Base-by-base conservation (phyloP, 2,329 filamentous ascomycete species). In the Chaetoscypha palmicola region DNA sequence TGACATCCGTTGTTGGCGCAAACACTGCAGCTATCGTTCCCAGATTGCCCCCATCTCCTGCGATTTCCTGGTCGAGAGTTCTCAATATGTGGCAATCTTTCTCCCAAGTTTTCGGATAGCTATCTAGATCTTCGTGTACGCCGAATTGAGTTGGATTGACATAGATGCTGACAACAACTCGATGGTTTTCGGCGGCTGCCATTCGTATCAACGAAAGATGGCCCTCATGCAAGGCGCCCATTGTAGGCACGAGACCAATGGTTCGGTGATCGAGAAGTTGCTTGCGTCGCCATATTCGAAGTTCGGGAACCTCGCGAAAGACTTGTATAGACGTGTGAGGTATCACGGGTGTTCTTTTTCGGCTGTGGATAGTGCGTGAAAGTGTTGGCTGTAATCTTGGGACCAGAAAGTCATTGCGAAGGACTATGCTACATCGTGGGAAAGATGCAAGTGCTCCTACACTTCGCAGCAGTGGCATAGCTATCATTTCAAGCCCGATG, bases 111-210 rank as follows among this genome's bases (percentile, higher is more conserved):
- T 86, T 81, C 0, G 92, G 92, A 63, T 98, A 98, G 51, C 81
- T 88, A 33, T 77, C 77, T 16, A 98, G 72, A 62, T 98, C 92
- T 65, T 98, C 92, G 45, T 81, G 77, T 17, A 87, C 70, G 23
- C 91, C 91, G 62, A 98, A 98, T 66, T 98, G 92, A 1, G 92
- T 92, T 3, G 92, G 92, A 65, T 98, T 98, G 59, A 98, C 86
- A 64, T 91, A 98, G 55, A 97, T 83, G 61, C 84, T 89, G 44
- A 98, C 86, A 49, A 96, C 81, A 45, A 97, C 86, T 56, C 89
- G 77, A 53, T 86, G 83, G 67, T 89, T 92, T 58, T 94, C 87
- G 37, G 73, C 71, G 1, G 90, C 90, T 2, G 92, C 92, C 55
- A 81, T 77, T 47, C 87, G 84, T 58, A 95, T 84, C 17, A 98